Evolutionary conservation across 2,329 filamentous ascomycete genomes (phyloP).

Genomic region (Fusarium humuli): DNA sequence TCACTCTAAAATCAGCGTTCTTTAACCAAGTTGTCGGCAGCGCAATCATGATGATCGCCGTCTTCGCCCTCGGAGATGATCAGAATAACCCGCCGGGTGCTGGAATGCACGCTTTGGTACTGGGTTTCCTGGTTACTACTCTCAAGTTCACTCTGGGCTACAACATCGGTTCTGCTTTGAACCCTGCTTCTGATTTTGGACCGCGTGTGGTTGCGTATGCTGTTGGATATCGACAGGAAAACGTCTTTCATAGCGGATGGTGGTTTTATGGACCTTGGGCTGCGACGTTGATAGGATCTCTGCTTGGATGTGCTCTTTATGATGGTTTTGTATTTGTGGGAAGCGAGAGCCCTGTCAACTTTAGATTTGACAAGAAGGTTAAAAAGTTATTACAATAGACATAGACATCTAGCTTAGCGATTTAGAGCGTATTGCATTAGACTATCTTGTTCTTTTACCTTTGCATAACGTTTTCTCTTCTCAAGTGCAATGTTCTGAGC

Average conservation of each 20-base stretch:
- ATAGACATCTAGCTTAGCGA: neutral
- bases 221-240: slow-evolving; percentile 45
- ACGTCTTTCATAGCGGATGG: slow-evolving; percentile 49
- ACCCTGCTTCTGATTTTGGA: slow-evolving; percentile 54
- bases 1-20: slow-evolving; percentile 46
- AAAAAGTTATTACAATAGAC: neutral
- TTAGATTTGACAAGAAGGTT: neutral
- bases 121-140: slow-evolving; percentile 52
- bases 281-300: slow-evolving; percentile 21
- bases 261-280: slow-evolving; percentile 40
- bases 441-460: neutral
- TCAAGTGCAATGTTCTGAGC: accelerated
- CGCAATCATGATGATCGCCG: slow-evolving; percentile 52
- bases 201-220: slow-evolving; percentile 50
- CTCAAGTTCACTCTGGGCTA: slow-evolving; percentile 54
- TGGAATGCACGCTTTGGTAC: slow-evolving; percentile 53
- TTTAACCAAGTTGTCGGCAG: slow-evolving; percentile 52
- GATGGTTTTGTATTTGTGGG: slow-evolving; percentile 34
- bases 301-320: slow-evolving; percentile 22
- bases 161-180: slow-evolving; percentile 53
- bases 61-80: slow-evolving; percentile 53
- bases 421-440: neutral
- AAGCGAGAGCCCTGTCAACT: slow-evolving; percentile 30
- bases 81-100: slow-evolving; percentile 53
- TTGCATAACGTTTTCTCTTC: accelerated